A percentile compares a stretch with the other conserved stretches of the same genome.
Evolutionary conservation across 345 rosid genomes (phyloP).

Genomic region (Durio zibethinus): DNA sequence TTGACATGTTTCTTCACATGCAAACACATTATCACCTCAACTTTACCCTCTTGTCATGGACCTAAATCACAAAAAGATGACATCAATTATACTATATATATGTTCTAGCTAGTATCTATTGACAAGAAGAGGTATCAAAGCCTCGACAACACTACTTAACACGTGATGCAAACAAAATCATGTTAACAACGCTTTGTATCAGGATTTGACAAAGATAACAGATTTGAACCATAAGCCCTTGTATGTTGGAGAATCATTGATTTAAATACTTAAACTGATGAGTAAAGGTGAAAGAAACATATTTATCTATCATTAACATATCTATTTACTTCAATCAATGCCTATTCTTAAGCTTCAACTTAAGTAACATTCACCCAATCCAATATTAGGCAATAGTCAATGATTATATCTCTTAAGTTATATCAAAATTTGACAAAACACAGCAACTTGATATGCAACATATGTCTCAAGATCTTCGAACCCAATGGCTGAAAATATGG

Average conservation of each 20-base stretch:
- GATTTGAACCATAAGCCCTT: not conserved
- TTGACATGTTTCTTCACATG: not conserved
- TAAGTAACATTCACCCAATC: not conserved
- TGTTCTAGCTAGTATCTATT: not conserved
- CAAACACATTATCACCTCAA: not conserved
- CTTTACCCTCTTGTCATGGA: not conserved
- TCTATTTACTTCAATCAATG: not conserved
- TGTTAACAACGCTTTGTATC: not conserved
- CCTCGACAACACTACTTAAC: not conserved
- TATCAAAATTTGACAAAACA: not conserved
- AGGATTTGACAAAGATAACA: not conserved
- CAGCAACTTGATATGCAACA: not conserved
- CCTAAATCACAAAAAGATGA: not conserved
- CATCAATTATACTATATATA: not conserved
- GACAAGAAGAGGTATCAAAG: not conserved
- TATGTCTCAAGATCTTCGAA: constrained; percentile 11
- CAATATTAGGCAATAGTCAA: not conserved
- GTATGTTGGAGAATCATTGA: not conserved
- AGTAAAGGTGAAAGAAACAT: not conserved
- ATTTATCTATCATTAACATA: not conserved
- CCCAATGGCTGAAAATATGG: constrained; percentile 5
- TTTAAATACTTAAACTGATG: not conserved
- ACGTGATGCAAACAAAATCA: not conserved
- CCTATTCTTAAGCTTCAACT: not conserved
- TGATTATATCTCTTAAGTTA: not conserved